Evolutionary conservation across 2,329 filamentous ascomycete species (phyloP).

Genomic region (Fusarium redolens): DNA sequence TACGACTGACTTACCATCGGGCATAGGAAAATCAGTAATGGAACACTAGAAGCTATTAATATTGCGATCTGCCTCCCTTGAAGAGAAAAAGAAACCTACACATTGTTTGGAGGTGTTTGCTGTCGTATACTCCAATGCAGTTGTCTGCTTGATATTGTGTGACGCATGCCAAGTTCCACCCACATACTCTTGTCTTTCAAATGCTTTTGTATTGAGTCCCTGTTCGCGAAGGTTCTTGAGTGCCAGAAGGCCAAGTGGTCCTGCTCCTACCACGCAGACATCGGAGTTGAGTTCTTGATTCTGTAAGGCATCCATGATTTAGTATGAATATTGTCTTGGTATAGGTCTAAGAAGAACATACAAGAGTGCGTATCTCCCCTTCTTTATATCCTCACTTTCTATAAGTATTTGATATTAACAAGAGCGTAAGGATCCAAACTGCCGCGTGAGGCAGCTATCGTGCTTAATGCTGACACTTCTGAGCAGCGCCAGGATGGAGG

Average conservation of each 20-base stretch:
- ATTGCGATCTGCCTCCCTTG: neutral
- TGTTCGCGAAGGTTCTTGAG: conserved; percentile 58
- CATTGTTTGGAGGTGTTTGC: conserved; percentile 48
- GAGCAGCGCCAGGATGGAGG: neutral
- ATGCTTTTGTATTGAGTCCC: conserved; percentile 55
- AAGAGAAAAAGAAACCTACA: conserved; percentile 26
- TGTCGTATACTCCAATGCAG: conserved; percentile 48
- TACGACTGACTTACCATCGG: conserved; percentile 35
- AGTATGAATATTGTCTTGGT: neutral
- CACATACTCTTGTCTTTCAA: conserved; percentile 54
- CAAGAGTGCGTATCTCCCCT: neutral
- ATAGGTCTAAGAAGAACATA: neutral
- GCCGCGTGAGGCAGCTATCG: neutral
- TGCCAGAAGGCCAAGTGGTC: conserved; percentile 52
- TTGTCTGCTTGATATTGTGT: conserved; percentile 48
- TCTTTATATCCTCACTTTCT: conserved; percentile 9
- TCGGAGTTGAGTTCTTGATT: conserved; percentile 32
- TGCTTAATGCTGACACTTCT: conserved; percentile 10
- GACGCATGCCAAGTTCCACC: conserved; percentile 58
- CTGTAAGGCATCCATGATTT: conserved; percentile 27
- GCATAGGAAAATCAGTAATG: conserved; percentile 52
- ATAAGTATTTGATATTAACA: neutral
- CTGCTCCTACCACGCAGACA: conserved; percentile 47
- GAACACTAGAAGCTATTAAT: conserved; percentile 38
- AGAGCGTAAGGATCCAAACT: neutral